These are phyloP conservation scores for Penicillium herquei DNA, from an alignment of 495 filamentous ascomycete species.

Conservation along the genomic window DNA sequence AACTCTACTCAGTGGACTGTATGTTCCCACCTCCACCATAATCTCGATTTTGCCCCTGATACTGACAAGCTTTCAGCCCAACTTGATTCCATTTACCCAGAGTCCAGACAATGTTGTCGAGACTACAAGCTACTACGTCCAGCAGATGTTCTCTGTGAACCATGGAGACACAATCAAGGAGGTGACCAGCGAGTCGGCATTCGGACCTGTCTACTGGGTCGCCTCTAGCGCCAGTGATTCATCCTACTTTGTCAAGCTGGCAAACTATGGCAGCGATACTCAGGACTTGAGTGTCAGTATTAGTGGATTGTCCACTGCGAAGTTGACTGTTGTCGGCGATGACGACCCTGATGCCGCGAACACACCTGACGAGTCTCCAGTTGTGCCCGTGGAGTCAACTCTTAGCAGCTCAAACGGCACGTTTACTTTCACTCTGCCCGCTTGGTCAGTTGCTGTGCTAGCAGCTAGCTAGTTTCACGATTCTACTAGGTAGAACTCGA, in stretches of 20 bases:
- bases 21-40: neutral
- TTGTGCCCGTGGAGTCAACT: slow-evolving; percentile 9
- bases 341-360: slow-evolving; percentile 39
- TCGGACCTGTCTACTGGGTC: slow-evolving; percentile 57
- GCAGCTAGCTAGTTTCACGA: slow-evolving; percentile 2
- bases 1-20: slow-evolving; percentile 35
- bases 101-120: slow-evolving; percentile 31
- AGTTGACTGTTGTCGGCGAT: slow-evolving; percentile 37
- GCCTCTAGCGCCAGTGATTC: slow-evolving; percentile 35
- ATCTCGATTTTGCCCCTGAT: neutral
- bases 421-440: slow-evolving; percentile 4
- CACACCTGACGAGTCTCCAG: slow-evolving; percentile 15
- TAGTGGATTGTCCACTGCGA: slow-evolving; percentile 24
- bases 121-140: slow-evolving; percentile 23
- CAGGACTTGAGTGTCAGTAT: slow-evolving; percentile 29
- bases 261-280: slow-evolving; percentile 17
- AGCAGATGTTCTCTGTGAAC: slow-evolving; percentile 47
- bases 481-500: neutral
- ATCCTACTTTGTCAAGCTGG: slow-evolving; percentile 25
- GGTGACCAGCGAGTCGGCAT: slow-evolving; percentile 28
- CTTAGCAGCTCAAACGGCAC: neutral
- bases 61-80: slow-evolving; percentile 13
- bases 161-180: slow-evolving; percentile 50
- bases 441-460: slow-evolving; percentile 9
- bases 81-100: slow-evolving; percentile 34